phyloP scores from a whole-genome alignment of 129 eudicot species.

The Solidago caesia region DNA sequence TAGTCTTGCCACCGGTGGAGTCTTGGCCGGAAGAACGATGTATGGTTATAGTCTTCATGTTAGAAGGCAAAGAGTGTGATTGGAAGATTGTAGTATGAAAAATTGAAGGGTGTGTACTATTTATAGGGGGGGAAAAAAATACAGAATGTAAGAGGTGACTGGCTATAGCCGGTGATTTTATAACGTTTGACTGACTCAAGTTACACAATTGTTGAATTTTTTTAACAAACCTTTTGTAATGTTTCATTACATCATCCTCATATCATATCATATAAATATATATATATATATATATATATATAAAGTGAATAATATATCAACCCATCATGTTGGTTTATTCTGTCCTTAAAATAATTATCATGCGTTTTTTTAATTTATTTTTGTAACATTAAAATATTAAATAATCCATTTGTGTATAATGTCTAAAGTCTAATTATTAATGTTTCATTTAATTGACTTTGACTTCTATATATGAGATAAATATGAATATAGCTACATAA shows the following conservation, averaged over 20 bases:
- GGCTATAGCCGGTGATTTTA: slow-evolving; percentile 33
- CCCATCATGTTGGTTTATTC: not conserved
- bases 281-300: no score
- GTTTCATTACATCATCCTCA: not conserved
- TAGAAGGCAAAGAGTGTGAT: not conserved
- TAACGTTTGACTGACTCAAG: slow-evolving; percentile 26
- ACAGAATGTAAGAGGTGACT: slow-evolving; percentile 28
- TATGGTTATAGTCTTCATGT: slow-evolving; percentile 22
- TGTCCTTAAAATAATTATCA: not conserved
- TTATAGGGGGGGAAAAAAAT: slow-evolving; percentile 15
- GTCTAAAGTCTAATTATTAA: no score
- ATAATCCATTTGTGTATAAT: no score
- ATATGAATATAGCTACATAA: no score
- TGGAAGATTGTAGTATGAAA: not conserved
- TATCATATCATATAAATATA: not conserved
- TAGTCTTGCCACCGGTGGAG: slow-evolving; percentile 24
- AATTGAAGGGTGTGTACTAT: slow-evolving; percentile 1
- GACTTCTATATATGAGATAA: no score
- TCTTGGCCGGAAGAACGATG: slow-evolving; percentile 9
- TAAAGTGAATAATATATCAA: not conserved
- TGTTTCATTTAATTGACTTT: no score
- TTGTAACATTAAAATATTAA: no score
- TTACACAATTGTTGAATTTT: not conserved
- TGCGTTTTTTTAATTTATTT: no score
- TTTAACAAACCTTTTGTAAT: not conserved